Conservation (phyloP, 768 basidiomycete genomes). For the Mycena alexandri region DNA sequence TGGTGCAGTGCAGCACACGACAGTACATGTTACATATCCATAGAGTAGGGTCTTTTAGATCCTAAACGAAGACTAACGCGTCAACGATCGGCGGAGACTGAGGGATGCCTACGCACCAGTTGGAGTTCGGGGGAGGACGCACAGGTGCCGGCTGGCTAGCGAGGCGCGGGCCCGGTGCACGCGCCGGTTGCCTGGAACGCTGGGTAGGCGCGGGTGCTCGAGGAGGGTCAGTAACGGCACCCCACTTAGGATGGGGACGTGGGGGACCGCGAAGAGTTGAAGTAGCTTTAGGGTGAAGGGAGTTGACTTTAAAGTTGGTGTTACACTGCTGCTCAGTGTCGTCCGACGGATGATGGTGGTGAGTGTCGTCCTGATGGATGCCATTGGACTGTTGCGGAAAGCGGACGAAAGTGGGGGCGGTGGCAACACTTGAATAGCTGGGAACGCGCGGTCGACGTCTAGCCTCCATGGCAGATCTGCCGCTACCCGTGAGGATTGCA, state of each 20-base stretch:
- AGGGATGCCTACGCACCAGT: not conserved
- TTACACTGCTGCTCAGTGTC: no score
- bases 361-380: not conserved
- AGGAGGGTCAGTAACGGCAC: no score
- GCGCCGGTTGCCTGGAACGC: not conserved
- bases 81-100: not conserved
- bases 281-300: conserved; percentile 17
- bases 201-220: no score
- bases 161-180: not conserved
- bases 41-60: not conserved
- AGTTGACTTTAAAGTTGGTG: not conserved
- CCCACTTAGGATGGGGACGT: not conserved
- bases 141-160: not conserved
- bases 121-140: not conserved
- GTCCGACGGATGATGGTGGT: no score
- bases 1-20: not conserved
- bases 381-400: conserved; percentile 10
- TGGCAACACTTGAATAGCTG: conserved; percentile 8
- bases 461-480: conserved; percentile 13
- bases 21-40: not conserved
- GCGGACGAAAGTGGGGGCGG: conserved; percentile 19
- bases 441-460: not conserved
- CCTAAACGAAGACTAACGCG: not conserved
- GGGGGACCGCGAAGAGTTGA: not conserved
- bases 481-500: not conserved